Percentiles rank a stretch among this genome's conserved stretches.
phyloP scores from a whole-genome alignment of 306 rosid genomes.

The Malus fusca region DNA sequence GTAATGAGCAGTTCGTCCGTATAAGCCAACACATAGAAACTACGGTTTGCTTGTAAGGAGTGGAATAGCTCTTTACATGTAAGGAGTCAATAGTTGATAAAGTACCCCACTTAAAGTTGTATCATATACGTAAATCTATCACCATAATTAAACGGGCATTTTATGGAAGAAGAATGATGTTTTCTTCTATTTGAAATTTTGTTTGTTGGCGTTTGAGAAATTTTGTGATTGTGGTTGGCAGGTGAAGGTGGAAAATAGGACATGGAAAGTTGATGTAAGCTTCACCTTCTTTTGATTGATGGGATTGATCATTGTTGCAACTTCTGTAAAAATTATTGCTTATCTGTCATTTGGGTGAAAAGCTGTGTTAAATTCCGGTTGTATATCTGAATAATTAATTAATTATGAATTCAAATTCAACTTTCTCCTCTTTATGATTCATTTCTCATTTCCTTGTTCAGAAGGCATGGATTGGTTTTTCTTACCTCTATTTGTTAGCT shows the following conservation, averaged over 20 bases:
- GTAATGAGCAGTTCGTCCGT: no score
- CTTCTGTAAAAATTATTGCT: not conserved
- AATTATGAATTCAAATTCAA: not conserved
- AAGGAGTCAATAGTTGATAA: not conserved
- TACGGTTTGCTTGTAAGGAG: not conserved
- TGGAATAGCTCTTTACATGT: not conserved
- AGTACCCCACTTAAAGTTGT: not conserved
- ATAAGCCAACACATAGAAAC: not conserved
- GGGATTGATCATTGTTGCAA: not conserved
- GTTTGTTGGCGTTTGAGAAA: not conserved
- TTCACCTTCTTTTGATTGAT: not conserved
- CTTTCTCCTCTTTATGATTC: not conserved
- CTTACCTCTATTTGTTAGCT: not conserved
- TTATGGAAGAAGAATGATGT: not conserved
- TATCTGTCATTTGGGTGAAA: not conserved
- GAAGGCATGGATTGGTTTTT: not conserved
- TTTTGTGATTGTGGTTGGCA: conserved; percentile 30
- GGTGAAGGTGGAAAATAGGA: conserved; percentile 89
- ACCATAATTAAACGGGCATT: not conserved
- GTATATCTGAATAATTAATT: not conserved
- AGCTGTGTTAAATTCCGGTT: not conserved
- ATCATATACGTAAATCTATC: not conserved
- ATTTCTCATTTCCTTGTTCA: not conserved
- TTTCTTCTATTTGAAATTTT: not conserved
- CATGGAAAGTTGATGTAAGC: conserved; percentile 95